These are phyloP conservation scores for Elongisporangium undulatum DNA, from an alignment of 352 stramenopile species.

Conservation along the genomic window DNA sequence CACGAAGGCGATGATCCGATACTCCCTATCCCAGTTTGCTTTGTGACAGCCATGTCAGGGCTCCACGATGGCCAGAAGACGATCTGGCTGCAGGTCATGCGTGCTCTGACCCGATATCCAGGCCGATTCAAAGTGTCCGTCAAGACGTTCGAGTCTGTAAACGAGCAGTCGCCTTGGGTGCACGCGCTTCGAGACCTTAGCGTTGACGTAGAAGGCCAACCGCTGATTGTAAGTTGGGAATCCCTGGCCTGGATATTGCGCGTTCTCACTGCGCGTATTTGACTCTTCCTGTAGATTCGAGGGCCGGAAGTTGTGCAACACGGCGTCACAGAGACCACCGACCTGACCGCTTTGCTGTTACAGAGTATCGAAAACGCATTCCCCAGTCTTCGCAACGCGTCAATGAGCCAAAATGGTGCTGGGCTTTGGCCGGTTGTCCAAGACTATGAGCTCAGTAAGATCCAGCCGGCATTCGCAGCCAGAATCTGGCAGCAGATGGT, in stretches of 20 bases:
- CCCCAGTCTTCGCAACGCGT: too few species aligned
- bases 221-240: slow-evolving; percentile 16
- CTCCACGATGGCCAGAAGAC: slow-evolving; percentile 52
- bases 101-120: slow-evolving; percentile 12
- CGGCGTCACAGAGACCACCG: too few species aligned
- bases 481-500: slow-evolving; percentile 21
- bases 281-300: too few species aligned
- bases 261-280: too few species aligned
- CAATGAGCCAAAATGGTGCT: too few species aligned
- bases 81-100: slow-evolving; percentile 59
- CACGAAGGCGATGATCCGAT: too few species aligned
- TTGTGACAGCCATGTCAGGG: slow-evolving; percentile 17
- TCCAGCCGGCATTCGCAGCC: slow-evolving; percentile 20
- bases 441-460: slow-evolving; percentile 7
- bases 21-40: slow-evolving; percentile 30
- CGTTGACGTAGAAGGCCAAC: slow-evolving; percentile 20
- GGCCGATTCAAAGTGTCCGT: slow-evolving; percentile 16
- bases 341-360: too few species aligned
- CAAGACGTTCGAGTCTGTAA: slow-evolving; percentile 27
- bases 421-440: too few species aligned
- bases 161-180: slow-evolving; percentile 11
- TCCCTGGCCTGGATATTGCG: too few species aligned
- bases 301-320: too few species aligned
- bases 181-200: slow-evolving; percentile 21
- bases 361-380: too few species aligned